Conservation (phyloP, 2,329 filamentous ascomycete species). For the Aspergillus hortae region DNA sequence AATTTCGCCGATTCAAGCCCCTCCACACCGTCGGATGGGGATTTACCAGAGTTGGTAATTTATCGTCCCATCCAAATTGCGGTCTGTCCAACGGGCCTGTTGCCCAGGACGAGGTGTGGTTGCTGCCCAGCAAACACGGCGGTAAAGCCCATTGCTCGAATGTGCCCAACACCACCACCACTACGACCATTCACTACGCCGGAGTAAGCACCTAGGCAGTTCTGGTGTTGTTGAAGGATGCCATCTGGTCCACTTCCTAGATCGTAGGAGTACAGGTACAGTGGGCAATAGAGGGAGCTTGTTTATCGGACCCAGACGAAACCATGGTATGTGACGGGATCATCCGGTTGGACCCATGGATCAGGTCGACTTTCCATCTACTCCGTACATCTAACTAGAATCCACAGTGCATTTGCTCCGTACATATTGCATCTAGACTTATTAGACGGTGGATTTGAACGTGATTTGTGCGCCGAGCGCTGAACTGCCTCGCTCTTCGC, state of each 20-base stretch:
- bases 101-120: conserved; percentile 16
- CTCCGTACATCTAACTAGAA: neutral
- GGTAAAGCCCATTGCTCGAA: conserved; percentile 30
- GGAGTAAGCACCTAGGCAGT: too few relatives aligned
- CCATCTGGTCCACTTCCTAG: conserved; percentile 7
- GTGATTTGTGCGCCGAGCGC: neutral
- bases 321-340: conserved; percentile 7
- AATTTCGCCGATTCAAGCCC: neutral
- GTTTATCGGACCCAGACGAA: conserved; percentile 6
- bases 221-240: too few relatives aligned
- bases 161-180: conserved; percentile 21
- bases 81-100: conserved; percentile 14
- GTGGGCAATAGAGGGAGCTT: conserved; percentile 3
- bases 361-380: neutral
- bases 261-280: neutral
- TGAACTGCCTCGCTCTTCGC: neutral
- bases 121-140: conserved; percentile 33
- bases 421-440: neutral
- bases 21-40: neutral
- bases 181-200: too few relatives aligned
- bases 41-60: too few relatives aligned
- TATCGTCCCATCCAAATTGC: conserved; percentile 10
- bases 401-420: neutral
- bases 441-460: neutral
- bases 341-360: conserved; percentile 3